Evolutionary conservation across 2,329 filamentous ascomycete species (phyloP).

Genomic region (Pleoardoris graminearum): DNA sequence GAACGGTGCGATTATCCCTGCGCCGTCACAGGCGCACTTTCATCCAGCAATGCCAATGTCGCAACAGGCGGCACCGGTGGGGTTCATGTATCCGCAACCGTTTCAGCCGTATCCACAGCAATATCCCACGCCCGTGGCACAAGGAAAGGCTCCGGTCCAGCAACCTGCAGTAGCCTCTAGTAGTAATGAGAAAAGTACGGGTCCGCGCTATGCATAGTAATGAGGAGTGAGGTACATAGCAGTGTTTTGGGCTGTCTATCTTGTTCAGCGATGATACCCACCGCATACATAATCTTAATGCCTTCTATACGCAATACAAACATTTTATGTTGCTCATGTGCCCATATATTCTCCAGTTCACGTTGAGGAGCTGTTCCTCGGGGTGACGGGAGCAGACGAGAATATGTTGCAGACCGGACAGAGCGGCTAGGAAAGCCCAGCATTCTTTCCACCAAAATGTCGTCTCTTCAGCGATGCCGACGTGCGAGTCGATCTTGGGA

Average conservation of each 20-base stretch:
- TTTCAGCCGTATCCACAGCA: slow-evolving; percentile 10
- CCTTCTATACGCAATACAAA: not conserved
- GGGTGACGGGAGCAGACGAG: not conserved
- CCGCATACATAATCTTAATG: slow-evolving; percentile 9
- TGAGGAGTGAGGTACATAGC: not conserved
- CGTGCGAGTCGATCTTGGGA: not conserved
- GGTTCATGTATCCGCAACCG: slow-evolving; percentile 4
- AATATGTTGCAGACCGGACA: not conserved
- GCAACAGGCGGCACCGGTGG: slow-evolving; percentile 9
- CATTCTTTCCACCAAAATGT: not conserved
- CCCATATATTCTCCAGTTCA: not conserved
- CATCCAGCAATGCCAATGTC: slow-evolving; percentile 6
- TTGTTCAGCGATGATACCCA: slow-evolving; percentile 5
- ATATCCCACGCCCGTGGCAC: slow-evolving; percentile 3
- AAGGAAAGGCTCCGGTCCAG: not conserved
- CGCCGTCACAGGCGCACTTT: slow-evolving; percentile 23
- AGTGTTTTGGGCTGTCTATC: not conserved
- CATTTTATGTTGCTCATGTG: not conserved
- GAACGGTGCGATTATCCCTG: slow-evolving; percentile 33
- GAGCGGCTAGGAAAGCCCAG: not conserved
- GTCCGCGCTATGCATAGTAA: slow-evolving; percentile 21
- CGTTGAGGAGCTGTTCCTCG: not conserved
- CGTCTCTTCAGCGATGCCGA: not conserved
- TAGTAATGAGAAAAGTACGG: slow-evolving; percentile 23
- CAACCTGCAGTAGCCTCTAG: slow-evolving; percentile 10